These are phyloP conservation scores for Neobulgaria alba DNA, from an alignment of 2,329 filamentous ascomycete genomes.

Conservation along the genomic window DNA sequence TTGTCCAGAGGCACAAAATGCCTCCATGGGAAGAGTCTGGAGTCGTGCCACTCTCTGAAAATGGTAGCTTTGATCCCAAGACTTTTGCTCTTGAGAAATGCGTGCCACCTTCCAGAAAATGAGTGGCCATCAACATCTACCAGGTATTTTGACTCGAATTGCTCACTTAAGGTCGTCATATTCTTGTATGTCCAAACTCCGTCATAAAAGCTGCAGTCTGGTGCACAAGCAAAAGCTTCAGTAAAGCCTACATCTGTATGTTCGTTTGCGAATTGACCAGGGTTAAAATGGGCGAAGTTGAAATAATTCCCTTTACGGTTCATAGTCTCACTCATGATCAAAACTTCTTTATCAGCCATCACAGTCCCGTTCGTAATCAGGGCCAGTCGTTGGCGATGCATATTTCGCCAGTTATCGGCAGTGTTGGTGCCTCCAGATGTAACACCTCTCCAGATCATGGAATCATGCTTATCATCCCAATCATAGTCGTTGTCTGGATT, in stretches of 20 bases:
- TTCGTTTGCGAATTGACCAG: slow-evolving; percentile 26
- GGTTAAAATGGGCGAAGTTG: slow-evolving; percentile 34
- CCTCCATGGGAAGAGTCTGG: slow-evolving; percentile 63
- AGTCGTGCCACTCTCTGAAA: slow-evolving; percentile 76
- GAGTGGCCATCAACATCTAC: slow-evolving; percentile 71
- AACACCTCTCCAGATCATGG: slow-evolving; percentile 55
- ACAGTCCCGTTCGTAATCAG: slow-evolving; percentile 44
- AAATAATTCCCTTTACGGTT: slow-evolving; percentile 33
- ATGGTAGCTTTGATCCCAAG: slow-evolving; percentile 71
- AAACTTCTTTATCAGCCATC: slow-evolving; percentile 33
- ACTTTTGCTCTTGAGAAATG: slow-evolving; percentile 60
- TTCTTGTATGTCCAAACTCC: slow-evolving; percentile 40
- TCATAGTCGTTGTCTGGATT: slow-evolving; percentile 43
- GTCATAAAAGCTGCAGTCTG: slow-evolving; percentile 36
- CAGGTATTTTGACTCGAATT: slow-evolving; percentile 58
- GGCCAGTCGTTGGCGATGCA: slow-evolving; percentile 51
- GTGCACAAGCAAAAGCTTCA: slow-evolving; percentile 38
- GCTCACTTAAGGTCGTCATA: slow-evolving; percentile 44
- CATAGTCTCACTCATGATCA: slow-evolving; percentile 28
- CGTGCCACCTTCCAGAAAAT: slow-evolving; percentile 60
- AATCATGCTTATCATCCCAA: slow-evolving; percentile 49
- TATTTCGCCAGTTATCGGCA: slow-evolving; percentile 42
- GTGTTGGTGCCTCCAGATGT: slow-evolving; percentile 49
- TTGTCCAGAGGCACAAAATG: slow-evolving; percentile 78
- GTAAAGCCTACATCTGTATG: slow-evolving; percentile 30